phyloP scores from a whole-genome alignment of 805 yeast species.

The Blastobotrys peoriensis region DNA sequence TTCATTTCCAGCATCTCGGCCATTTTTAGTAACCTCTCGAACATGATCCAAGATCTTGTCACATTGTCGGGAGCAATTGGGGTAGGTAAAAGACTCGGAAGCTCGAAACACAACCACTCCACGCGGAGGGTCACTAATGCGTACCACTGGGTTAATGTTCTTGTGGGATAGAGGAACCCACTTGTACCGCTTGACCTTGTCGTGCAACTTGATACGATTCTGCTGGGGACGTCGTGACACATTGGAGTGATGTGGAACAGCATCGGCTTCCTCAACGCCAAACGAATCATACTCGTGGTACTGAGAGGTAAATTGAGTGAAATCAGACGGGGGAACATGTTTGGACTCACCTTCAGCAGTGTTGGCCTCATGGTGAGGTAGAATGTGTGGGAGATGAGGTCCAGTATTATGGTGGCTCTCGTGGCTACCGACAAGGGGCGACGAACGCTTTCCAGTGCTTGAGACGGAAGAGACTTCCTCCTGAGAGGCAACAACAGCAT shows the following conservation, averaged over 20 bases:
- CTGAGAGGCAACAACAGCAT: neutral
- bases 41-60: slow-evolving; percentile 67
- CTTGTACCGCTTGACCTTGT: slow-evolving; percentile 10
- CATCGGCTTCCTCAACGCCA: neutral
- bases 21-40: slow-evolving; percentile 54
- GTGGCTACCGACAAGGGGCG: neutral
- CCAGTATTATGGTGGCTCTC: too few relatives aligned
- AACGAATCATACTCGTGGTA: neutral
- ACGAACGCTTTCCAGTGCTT: neutral
- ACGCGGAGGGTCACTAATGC: slow-evolving; percentile 74
- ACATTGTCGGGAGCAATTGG: slow-evolving; percentile 69
- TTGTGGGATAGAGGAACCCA: slow-evolving; percentile 37
- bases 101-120: slow-evolving; percentile 86
- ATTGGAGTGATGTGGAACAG: neutral
- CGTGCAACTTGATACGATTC: neutral
- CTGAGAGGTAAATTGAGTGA: neutral
- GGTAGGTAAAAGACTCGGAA: slow-evolving; percentile 72
- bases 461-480: neutral
- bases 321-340: neutral
- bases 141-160: slow-evolving; percentile 49
- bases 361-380: neutral
- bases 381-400: too few relatives aligned
- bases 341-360: neutral
- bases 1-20: slow-evolving; percentile 33
- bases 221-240: neutral